These are phyloP conservation scores for Agrocybe pediades DNA, from an alignment of 768 basidiomycete species.

Conservation along the genomic window DNA sequence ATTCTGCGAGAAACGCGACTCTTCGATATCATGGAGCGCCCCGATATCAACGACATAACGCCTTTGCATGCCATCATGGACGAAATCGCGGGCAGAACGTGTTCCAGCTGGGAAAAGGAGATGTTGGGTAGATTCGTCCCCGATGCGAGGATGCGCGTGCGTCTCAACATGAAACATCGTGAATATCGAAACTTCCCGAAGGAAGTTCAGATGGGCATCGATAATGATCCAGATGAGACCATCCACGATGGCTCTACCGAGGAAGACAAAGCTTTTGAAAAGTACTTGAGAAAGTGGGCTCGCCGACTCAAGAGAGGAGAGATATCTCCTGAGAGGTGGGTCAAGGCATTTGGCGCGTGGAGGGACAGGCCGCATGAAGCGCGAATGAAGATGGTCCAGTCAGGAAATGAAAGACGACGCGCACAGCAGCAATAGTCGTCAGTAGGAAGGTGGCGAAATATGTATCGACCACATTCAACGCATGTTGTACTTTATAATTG, in stretches of 20 bases:
- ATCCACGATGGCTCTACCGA: neutral
- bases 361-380: conserved; percentile 6
- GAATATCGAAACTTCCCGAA: neutral
- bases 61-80: conserved; percentile 30
- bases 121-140: conserved; percentile 18
- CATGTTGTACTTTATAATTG: too few relatives aligned
- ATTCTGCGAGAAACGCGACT: conserved; percentile 29
- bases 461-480: too few relatives aligned
- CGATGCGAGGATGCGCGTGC: neutral
- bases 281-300: conserved; percentile 30
- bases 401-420: too few relatives aligned
- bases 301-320: conserved; percentile 24
- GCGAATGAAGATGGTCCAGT: neutral
- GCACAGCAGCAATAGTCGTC: too few relatives aligned
- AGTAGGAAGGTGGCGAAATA: too few relatives aligned
- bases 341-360: conserved; percentile 17
- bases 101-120: conserved; percentile 21
- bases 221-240: neutral
- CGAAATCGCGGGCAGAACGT: conserved; percentile 24
- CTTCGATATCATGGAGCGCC: conserved; percentile 15
- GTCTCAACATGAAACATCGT: neutral
- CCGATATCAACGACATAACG: conserved; percentile 7
- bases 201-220: neutral
- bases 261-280: conserved; percentile 17
- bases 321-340: conserved; percentile 21